Conservation (phyloP, 2,329 filamentous ascomycete species). For the Cyclaneusma minus region DNA sequence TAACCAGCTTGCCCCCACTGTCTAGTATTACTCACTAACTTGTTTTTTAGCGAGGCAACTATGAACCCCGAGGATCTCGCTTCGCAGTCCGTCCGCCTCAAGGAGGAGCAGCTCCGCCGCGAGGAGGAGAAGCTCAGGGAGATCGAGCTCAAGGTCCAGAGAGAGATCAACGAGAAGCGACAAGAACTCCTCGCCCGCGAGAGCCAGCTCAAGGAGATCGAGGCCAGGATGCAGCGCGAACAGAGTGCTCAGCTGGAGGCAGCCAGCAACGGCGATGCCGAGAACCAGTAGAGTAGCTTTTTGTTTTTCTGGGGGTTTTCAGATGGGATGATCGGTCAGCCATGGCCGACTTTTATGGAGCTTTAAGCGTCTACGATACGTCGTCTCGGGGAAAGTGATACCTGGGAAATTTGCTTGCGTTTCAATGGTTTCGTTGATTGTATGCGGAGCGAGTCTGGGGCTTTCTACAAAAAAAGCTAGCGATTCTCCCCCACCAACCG, state of each 20-base stretch:
- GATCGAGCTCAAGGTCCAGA: slow-evolving; percentile 98
- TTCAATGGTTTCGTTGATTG: too few relatives aligned
- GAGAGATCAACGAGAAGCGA: slow-evolving; percentile 99
- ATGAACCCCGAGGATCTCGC: slow-evolving; percentile 98
- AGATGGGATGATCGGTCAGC: not conserved
- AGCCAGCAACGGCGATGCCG: slow-evolving; percentile 16
- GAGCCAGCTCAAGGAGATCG: slow-evolving; percentile 96
- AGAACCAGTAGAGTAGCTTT: slow-evolving; percentile 1
- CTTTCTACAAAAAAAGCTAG: too few relatives aligned
- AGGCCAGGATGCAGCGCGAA: slow-evolving; percentile 91
- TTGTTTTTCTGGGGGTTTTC: not conserved
- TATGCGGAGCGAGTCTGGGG: too few relatives aligned
- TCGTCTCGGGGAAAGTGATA: too few relatives aligned
- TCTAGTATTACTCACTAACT: slow-evolving; percentile 18
- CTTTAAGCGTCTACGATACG: slow-evolving; percentile 2
- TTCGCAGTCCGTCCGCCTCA: slow-evolving; percentile 91
- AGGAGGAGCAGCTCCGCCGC: slow-evolving; percentile 97
- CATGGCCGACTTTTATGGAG: too few relatives aligned
- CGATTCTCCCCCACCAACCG: too few relatives aligned
- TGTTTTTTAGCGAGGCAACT: slow-evolving; percentile 49
- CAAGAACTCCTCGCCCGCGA: slow-evolving; percentile 95
- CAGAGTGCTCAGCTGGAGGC: slow-evolving; percentile 34
- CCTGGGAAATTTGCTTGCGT: too few relatives aligned
- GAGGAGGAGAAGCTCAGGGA: slow-evolving; percentile 99
- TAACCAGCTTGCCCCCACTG: not conserved